These are phyloP conservation scores for Herpotrichia juniperi DNA, from an alignment of 2,329 filamentous ascomycete species.

Conservation along the genomic window DNA sequence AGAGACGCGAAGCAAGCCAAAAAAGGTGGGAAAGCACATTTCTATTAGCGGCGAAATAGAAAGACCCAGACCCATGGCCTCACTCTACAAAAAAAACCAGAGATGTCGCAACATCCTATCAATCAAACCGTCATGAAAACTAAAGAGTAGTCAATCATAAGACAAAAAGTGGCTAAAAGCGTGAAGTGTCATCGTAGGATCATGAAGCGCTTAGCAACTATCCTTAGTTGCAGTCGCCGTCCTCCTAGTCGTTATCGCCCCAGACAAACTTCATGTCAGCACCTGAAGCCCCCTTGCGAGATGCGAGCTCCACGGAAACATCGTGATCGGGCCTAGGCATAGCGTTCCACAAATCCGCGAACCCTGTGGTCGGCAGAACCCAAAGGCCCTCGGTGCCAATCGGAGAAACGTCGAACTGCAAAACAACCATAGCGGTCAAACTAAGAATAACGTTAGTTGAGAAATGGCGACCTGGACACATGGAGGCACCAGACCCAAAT, in stretches of 20 bases:
- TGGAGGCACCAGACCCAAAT: constrained; percentile 42
- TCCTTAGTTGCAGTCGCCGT: not conserved
- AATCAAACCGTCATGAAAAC: no score
- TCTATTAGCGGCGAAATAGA: no score
- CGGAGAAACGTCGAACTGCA: constrained; percentile 40
- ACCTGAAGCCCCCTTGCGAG: constrained; percentile 6
- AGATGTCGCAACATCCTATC: no score
- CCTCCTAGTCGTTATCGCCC: no score
- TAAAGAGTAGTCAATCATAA: no score
- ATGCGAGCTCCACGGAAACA: constrained; percentile 20
- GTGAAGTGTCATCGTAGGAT: no score
- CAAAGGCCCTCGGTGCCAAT: constrained; percentile 19
- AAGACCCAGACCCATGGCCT: no score
- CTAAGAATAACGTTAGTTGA: constrained; percentile 42
- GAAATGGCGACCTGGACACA: constrained; percentile 49
- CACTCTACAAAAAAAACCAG: no score
- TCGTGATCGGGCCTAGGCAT: constrained; percentile 38
- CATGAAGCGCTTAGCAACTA: no score
- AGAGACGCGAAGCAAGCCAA: no score
- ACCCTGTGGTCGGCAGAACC: constrained; percentile 25
- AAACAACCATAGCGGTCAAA: constrained; percentile 38
- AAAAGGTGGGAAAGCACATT: no score
- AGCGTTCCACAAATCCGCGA: constrained; percentile 39
- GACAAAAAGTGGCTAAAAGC: no score
- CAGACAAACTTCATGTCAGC: constrained; percentile 30